A percentile compares a stretch with the other conserved stretches of the same genome.
These are phyloP conservation scores for Cytidiella melzeri DNA, from an alignment of 768 basidiomycete species.

Conservation along the genomic window DNA sequence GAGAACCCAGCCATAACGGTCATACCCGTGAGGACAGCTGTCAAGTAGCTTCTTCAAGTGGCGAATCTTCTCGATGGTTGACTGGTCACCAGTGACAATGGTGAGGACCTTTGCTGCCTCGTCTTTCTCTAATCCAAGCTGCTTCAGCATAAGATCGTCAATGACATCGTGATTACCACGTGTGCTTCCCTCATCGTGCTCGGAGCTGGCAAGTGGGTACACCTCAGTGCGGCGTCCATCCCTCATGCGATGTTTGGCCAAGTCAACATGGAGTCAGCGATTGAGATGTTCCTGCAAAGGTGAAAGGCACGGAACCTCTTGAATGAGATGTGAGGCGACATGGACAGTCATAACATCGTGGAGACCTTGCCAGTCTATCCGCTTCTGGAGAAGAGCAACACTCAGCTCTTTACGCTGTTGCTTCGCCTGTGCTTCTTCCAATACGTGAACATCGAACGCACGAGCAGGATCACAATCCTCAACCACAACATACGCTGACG, in stretches of 20 bases:
- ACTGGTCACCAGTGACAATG: constrained; percentile 6
- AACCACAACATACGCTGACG: constrained; percentile 16
- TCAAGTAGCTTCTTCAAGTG: not conserved
- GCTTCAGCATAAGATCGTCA: constrained; percentile 1
- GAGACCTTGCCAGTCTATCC: constrained; percentile 1
- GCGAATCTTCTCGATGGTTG: constrained; percentile 3
- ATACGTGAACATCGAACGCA: not conserved
- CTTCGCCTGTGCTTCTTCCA: not conserved
- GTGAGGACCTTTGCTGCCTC: not conserved
- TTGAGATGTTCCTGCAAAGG: not conserved
- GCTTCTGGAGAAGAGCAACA: not conserved
- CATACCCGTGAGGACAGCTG: not conserved
- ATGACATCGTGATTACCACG: constrained; percentile 3
- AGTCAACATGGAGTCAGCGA: not conserved
- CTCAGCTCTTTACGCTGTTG: not conserved
- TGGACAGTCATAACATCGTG: constrained; percentile 2
- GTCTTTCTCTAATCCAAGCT: constrained; percentile 1
- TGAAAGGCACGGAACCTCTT: not conserved
- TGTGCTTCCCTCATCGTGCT: constrained; percentile 3
- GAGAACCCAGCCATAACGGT: constrained; percentile 1
- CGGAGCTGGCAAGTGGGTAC: not conserved
- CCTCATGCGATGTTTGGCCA: constrained; percentile 1
- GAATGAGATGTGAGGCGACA: not conserved
- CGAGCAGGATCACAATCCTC: constrained; percentile 7
- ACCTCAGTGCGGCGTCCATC: not conserved